Conservation (phyloP, 192 early-diverging fungal genomes). For the Backusella liffmaniae region DNA sequence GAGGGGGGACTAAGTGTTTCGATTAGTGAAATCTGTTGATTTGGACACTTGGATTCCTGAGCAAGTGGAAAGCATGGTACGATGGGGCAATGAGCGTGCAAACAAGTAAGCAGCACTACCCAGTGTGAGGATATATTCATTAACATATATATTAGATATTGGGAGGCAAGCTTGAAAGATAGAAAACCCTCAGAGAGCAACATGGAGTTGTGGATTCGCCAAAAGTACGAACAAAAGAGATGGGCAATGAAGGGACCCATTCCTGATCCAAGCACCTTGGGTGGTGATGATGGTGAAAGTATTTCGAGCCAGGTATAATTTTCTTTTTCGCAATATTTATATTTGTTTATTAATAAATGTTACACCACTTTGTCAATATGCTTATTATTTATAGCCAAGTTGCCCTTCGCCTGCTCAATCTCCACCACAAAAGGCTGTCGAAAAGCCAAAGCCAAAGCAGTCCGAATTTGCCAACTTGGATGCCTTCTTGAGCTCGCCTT, state of each 20-base stretch:
- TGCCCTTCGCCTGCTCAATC: background rate
- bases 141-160: conserved; percentile 36
- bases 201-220: conserved; percentile 72
- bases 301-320: background rate
- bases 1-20: background rate
- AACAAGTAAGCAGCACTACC: conserved; percentile 48
- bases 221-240: conserved; percentile 78
- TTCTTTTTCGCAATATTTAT: conserved; percentile 11
- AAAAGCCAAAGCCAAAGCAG: conserved; percentile 13
- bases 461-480: conserved; percentile 29
- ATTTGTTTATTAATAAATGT: conserved; percentile 22
- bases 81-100: conserved; percentile 77
- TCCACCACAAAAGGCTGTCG: conserved; percentile 1
- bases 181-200: conserved; percentile 49
- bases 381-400: background rate
- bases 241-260: conserved; percentile 72
- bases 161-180: conserved; percentile 51
- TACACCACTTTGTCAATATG: background rate
- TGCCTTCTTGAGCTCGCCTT: conserved; percentile 25
- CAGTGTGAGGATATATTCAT: background rate
- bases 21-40: conserved; percentile 79
- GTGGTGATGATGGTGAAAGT: conserved; percentile 6
- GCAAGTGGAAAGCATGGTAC: conserved; percentile 75
- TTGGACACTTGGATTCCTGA: conserved; percentile 79
- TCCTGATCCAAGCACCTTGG: conserved; percentile 70